Percentiles rank a stretch among this genome's conserved stretches.
These are phyloP conservation scores for Vachellia pachyceras DNA, from an alignment of 306 rosid genomes.

Conservation along the genomic window DNA sequence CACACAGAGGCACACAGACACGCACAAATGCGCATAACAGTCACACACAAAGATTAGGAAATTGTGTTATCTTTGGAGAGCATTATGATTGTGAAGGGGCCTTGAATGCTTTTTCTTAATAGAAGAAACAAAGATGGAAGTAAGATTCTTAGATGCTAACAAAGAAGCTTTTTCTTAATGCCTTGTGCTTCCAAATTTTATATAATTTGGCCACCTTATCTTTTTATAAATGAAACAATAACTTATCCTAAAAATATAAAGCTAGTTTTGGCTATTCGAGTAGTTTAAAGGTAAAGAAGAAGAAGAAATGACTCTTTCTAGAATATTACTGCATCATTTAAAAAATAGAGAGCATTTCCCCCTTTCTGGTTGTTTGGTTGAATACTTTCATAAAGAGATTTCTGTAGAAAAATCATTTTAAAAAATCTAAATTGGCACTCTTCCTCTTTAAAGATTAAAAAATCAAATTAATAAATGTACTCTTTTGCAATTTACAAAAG, in stretches of 20 bases:
- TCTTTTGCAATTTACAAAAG: background rate
- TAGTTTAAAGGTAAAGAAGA: background rate
- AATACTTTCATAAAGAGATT: background rate
- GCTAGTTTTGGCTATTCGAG: background rate
- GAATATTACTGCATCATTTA: background rate
- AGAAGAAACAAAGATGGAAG: background rate
- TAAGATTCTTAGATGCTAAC: background rate
- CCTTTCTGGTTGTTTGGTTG: background rate
- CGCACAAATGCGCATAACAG: background rate
- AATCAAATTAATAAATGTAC: too few relatives aligned
- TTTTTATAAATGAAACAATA: background rate
- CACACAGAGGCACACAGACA: too few relatives aligned
- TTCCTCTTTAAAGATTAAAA: background rate
- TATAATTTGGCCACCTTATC: background rate
- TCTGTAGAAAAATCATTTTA: background rate
- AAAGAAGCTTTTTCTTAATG: background rate
- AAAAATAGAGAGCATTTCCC: background rate
- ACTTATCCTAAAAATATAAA: background rate
- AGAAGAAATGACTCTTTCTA: background rate
- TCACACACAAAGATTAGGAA: background rate
- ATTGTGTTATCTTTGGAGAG: constrained; percentile 5
- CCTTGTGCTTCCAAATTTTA: background rate
- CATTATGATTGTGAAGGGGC: background rate
- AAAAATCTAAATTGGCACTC: background rate
- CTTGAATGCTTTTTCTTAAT: background rate